Evolutionary conservation across 2,329 filamentous ascomycete species (phyloP).

Genomic region (Juglanconis sp.): DNA sequence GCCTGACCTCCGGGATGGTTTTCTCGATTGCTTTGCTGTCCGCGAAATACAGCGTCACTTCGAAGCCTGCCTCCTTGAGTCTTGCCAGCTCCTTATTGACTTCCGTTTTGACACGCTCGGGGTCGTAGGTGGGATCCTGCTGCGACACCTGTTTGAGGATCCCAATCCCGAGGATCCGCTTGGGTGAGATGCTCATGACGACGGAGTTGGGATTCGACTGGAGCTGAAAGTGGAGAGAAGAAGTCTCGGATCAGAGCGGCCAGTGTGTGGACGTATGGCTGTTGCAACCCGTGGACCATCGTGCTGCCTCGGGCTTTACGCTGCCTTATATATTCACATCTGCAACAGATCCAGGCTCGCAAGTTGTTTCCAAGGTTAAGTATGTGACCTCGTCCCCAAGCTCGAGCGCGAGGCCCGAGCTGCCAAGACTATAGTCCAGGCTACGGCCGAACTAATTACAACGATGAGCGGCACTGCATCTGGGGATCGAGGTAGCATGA

Average conservation of each 20-base stretch:
- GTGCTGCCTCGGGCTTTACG: background rate
- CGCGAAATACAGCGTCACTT: conserved; percentile 1
- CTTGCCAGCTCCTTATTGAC: background rate
- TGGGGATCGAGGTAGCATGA: background rate
- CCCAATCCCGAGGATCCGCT: conserved; percentile 4
- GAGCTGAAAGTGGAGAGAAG: background rate
- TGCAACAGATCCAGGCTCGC: conserved; percentile 65
- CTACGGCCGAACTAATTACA: no score
- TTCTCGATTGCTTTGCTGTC: background rate
- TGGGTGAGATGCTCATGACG: background rate
- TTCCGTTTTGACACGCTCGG: background rate
- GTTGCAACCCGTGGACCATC: no score
- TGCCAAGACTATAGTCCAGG: no score
- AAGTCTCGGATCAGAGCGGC: background rate
- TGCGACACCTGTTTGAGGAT: conserved; percentile 2
- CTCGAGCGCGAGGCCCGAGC: no score
- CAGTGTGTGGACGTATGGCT: no score
- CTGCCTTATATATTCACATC: background rate
- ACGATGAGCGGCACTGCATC: background rate
- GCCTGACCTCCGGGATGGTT: background rate
- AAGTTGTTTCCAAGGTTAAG: no score
- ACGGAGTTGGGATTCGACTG: background rate
- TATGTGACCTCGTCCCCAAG: no score
- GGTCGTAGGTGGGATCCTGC: background rate
- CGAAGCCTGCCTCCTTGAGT: background rate